Base-by-base conservation (phyloP, 2,329 filamentous ascomycete species). In the Fusarium sp. region DNA sequence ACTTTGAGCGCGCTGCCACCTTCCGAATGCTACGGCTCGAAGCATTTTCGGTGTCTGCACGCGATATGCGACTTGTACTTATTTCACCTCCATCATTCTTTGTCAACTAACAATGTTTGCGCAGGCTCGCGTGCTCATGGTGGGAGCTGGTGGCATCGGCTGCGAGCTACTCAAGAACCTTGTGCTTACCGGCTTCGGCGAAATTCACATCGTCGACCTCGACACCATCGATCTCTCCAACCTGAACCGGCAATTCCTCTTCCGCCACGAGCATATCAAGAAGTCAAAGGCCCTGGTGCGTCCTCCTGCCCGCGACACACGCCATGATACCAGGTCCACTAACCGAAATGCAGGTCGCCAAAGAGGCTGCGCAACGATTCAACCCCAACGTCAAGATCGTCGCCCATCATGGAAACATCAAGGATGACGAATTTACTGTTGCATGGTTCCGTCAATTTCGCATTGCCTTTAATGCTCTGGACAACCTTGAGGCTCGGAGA, bases 141-240 rank as follows among this genome's bases (percentile, higher is more conserved):
- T 99, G 67, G 97, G 97, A 79, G 97, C 97, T 66, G 97, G 97
- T 72, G 97, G 97, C 72, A 99, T 99, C 81, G 97, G 97, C 78
- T 99, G 97, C 85, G 97, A 99, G 85, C 89, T 99, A 9, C 91
- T 99, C 74, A 99, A 99, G 88, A 98, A 98, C 83, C 91, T 99
- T 67, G 95, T 96, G 52, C 92, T 98, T 58, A 93, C 92, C 50
- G 95, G 96, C 76, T 99, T 98, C 78, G 95, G 95, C 75, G 94
- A 98, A 84, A 92, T 98, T 60, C 94, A 98, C 83, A 92, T 98
- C 54, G 95, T 99, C 77, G 97, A 99, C 83, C 93, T 99, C 70
- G 97, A 99, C 83, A 99, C 97, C 1, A 98, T 99, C 85, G 97
- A 99, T 81, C 89, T 99, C 25, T 98, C 95, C 85, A 99, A 99